phyloP scores from a whole-genome alignment of 2,329 filamentous ascomycete genomes.

The Xylariaceae sp. region DNA sequence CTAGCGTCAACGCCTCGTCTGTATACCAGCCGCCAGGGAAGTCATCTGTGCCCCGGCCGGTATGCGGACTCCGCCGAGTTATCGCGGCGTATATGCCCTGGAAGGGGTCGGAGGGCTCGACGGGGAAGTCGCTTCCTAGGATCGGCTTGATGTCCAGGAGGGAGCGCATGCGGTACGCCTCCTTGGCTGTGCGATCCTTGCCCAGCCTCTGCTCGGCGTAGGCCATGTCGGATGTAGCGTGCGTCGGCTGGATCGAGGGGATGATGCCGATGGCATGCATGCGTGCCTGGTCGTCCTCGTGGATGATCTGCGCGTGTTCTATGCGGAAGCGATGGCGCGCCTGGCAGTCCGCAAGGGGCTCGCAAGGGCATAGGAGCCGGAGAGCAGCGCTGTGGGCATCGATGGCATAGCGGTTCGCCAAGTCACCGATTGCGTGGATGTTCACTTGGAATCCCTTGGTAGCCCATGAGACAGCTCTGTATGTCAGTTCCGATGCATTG shows the following conservation, averaged over 20 bases:
- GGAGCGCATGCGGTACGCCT: slow-evolving; percentile 63
- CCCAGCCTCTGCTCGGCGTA: slow-evolving; percentile 60
- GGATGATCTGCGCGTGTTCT: slow-evolving; percentile 66
- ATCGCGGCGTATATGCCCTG: slow-evolving; percentile 65
- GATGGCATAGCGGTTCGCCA: slow-evolving; percentile 59
- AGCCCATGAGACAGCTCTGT: slow-evolving; percentile 54
- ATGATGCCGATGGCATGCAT: slow-evolving; percentile 56
- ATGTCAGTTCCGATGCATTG: slow-evolving; percentile 53
- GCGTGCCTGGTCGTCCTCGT: slow-evolving; percentile 57
- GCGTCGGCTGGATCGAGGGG: slow-evolving; percentile 65
- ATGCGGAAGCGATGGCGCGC: slow-evolving; percentile 56
- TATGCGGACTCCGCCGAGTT: slow-evolving; percentile 53
- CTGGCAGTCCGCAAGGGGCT: slow-evolving; percentile 45
- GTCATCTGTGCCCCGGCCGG: slow-evolving; percentile 45
- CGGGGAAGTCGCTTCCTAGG: slow-evolving; percentile 66
- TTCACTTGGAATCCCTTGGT: slow-evolving; percentile 60
- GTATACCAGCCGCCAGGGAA: slow-evolving; percentile 49
- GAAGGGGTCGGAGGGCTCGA: slow-evolving; percentile 63
- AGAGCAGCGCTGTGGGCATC: slow-evolving; percentile 57
- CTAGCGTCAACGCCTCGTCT: slow-evolving; percentile 52
- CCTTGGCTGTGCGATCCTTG: slow-evolving; percentile 42
- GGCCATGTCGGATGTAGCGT: slow-evolving; percentile 66
- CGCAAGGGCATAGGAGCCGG: slow-evolving; percentile 43
- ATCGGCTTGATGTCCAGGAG: slow-evolving; percentile 50
- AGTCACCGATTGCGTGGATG: slow-evolving; percentile 67